Base-by-base conservation (phyloP, 257 asterid genomes). In the Fraxinus excelsior region DNA sequence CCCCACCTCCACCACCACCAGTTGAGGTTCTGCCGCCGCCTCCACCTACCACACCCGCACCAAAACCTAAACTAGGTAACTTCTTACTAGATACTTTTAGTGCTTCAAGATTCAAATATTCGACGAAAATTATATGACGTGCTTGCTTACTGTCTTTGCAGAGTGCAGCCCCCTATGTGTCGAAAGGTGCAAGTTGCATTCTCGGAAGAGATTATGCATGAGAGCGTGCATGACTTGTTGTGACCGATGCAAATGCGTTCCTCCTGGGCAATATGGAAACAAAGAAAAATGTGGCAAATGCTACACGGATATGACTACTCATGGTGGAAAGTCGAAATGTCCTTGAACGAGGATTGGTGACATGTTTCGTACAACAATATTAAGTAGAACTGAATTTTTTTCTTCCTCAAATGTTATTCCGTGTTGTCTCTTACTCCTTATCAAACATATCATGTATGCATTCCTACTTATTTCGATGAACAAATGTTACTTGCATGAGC, bases 221-320 rank as follows among this genome's bases (percentile, higher is more conserved):
- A 88, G 97, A 62, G 94, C 90, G 0, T 93, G 98, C 85, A 40
- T 85, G 76, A 87, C 97, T 0, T 93, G 97, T 84, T 93, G 98
- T 26, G 80, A 72, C 0, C 80, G 96, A 46, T 93, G 98, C 95
- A 91, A 93, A 75, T 93, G 98, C 25, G 96, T 91, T 13, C 98
- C 98, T 2, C 98, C 98, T 0, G 97, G 97, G 1, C 92, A 91
- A 67, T 87, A 80, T 58, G 97, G 96, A 18, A 89, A 94, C 84
- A 28, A 26, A n/a, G 95, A 91, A 18, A 83, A 75, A 53, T 91
- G 98, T 64, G 97, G 98, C 44, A 83, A 74, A 51, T 94, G 98
- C 82, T 94, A 91, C 73, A 42, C 91, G 0, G 34, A 21, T 69
- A 89, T 90, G 98, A 91, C 88, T 70, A 90, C 96, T 10, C 88